Base-by-base conservation (phyloP, 805 yeast species). In the Diddensiella santjacobensis region DNA sequence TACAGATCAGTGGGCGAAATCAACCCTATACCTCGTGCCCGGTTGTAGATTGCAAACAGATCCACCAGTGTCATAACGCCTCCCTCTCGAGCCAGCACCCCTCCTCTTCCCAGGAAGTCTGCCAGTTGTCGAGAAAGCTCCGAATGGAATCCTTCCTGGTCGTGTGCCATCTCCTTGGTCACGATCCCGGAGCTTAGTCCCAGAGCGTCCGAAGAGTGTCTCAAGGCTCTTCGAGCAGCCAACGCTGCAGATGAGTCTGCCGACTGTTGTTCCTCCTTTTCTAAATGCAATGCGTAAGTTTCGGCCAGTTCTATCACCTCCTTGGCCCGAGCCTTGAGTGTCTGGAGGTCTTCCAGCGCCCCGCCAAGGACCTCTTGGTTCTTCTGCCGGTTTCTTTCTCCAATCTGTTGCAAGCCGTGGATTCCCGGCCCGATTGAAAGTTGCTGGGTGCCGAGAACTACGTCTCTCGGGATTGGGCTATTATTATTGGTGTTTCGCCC, bases 81-180 rank as follows among this genome's bases (percentile, higher is more conserved):
- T 40, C 83, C 82, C 42, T 73, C 74, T 30, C 68, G 70, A 36
- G 68, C 72, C 48, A 81, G 56, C 20, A 81, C 52, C 43, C 78
- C 56, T 51, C 69, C 60, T 52, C 65, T 64, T 6, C 70, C 66
- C 6, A 86, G 68, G 63, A 80, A 89, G 57, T 86, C 96, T 36
- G 87, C 81, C 2, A 91, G 61, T 58, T 87, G 90, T 45, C 96
- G 73, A 0, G 96, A 78, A 15, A 88, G 68, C 58, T 88, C 96
- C 50, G 64, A 60, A 46, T 64, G 67, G 52, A 70, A 71, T 22
- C 57, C 56, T 17, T 62, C 60, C 37, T 55, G 58, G 48, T 65
- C 68, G 1, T 52, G 64, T 53, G 62, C 69, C 69, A 50, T 67
- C 56, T 54, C 77, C 57, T 45, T 71, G 65, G 42, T 62, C 22